phyloP scores from a whole-genome alignment of 225 moss, liverwort and hornwort genomes.

The Climacium dendroides region DNA sequence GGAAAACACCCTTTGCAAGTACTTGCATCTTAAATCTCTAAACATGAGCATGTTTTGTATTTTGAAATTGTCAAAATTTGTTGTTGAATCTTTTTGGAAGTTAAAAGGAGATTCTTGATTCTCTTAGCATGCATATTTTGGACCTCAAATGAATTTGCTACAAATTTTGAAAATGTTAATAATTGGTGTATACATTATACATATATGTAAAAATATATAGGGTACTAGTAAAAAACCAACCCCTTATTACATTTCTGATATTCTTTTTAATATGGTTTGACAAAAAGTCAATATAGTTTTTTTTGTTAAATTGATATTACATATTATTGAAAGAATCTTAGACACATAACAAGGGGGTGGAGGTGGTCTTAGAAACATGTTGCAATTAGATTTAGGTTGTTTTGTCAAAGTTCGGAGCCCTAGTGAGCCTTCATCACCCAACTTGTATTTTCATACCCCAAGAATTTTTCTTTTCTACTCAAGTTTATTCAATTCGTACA shows the following conservation, averaged over 20 bases:
- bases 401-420: background rate
- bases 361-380: background rate
- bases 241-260: background rate
- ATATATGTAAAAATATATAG: background rate
- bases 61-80: background rate
- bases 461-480: background rate
- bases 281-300: rapidly evolving
- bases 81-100: background rate
- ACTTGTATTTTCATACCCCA: background rate
- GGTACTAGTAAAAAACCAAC: background rate
- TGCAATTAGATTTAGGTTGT: rapidly evolving
- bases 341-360: rapidly evolving
- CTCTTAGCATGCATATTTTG: background rate
- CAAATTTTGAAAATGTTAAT: background rate
- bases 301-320: background rate
- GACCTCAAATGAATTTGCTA: background rate
- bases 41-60: background rate
- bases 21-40: background rate
- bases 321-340: background rate
- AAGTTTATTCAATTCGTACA: background rate
- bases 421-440: background rate
- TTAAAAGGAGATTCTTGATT: background rate
- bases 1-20: background rate
- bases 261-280: background rate
- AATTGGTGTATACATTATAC: background rate